Evolutionary conservation across 2,329 filamentous ascomycete species (phyloP), one percentile per base, ranked within the genome.

Genomic region (Alternaria solani): DNA sequence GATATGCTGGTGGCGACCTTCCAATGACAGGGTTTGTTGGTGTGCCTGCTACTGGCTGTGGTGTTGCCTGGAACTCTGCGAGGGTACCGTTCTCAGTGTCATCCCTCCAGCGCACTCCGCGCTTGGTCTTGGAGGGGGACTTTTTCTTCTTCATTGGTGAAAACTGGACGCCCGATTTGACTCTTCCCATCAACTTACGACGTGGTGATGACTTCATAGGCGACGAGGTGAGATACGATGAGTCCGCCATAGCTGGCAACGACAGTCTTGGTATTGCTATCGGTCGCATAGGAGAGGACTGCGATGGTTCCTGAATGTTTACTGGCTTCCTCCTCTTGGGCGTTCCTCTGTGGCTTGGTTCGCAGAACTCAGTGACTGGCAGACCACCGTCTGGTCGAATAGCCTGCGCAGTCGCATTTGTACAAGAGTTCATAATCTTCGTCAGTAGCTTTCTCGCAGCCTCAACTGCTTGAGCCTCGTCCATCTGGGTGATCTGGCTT

Each of bases 1-100:
- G 81, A 73, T 83, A 86, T 63, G 84, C 82, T 18, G 89, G 87
- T n/a, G 85, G 75, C 30, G 82, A 77, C 14, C 79, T 73, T 46
- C 87, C 85, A 41, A 83, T 77, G 28, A 85, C 84, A 16, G 86
- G 87, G 25, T 63, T 78, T 51, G 88, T 86, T 7, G 88, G 86
- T 1, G 87, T 86, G 2, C 83, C 83, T 16, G 86, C 82, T 8
- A 85, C 78, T 73, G 89, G 91, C 76, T 93, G 87, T 1, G 95
- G 94, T 3, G 94, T 97, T 80, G 93, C 92, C 73, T 94, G 92
- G 75, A 94, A 97, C 75, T 98, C 95, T 11, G 91, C 93, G 57
- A 98, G 82, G 1, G 90, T 89, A 25, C 93, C 94, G 52, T 94
- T 88, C 73, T 96, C 91, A 2, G 90, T 92, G 70, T 98, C 95